phyloP scores from a whole-genome alignment of 768 basidiomycete genomes.

The Mycena crocata region DNA sequence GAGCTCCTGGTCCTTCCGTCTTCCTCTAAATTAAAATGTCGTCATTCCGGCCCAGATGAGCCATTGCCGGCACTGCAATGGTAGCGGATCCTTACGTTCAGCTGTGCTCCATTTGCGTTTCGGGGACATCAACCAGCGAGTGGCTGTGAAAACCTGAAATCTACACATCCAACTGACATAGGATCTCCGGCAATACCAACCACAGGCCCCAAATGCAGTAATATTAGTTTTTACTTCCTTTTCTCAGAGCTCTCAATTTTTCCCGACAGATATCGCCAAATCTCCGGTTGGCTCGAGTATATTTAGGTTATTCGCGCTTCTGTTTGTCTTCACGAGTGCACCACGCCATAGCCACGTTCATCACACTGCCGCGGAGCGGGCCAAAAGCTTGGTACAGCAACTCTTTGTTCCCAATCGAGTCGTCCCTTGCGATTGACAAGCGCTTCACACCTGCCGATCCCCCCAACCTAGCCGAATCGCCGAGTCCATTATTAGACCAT shows the following conservation, averaged over 20 bases:
- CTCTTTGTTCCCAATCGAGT: slow-evolving; percentile 10
- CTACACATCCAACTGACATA: background rate
- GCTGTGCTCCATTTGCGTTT: slow-evolving; percentile 1
- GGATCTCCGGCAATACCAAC: background rate
- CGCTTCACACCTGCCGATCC: no score
- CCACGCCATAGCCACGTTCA: slow-evolving; percentile 20
- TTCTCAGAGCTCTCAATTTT: background rate
- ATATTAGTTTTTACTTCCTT: background rate
- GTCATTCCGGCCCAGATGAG: background rate
- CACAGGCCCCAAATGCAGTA: background rate
- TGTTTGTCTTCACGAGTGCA: background rate
- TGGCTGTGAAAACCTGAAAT: background rate
- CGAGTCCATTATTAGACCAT: no score
- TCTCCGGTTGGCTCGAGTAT: background rate
- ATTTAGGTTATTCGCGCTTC: slow-evolving; percentile 1
- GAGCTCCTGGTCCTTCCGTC: background rate
- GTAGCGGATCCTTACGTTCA: slow-evolving; percentile 2
- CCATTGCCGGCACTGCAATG: slow-evolving; percentile 10
- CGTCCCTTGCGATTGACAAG: slow-evolving; percentile 6
- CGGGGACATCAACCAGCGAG: background rate
- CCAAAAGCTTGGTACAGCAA: slow-evolving; percentile 1
- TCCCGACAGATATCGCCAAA: slow-evolving; percentile 2
- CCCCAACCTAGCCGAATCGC: no score
- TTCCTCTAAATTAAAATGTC: slow-evolving; percentile 18
- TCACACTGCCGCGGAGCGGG: background rate